Evolutionary conservation across 306 rosid genomes (phyloP).

Genomic region (Boehmeria nivea): DNA sequence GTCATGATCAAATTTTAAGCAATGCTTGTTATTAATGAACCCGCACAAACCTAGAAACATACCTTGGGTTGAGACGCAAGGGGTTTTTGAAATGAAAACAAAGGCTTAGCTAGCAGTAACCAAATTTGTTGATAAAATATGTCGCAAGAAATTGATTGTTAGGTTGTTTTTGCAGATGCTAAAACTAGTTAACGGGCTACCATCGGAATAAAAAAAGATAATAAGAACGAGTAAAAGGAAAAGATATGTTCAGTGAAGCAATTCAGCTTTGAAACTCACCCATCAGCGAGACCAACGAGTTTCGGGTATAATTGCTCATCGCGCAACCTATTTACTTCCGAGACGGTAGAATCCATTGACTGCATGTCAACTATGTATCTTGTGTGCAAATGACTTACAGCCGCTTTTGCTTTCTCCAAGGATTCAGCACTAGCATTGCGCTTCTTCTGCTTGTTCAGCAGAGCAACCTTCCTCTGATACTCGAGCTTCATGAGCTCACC

Average conservation of each 20-base stretch:
- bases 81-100: too few species aligned
- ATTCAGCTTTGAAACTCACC: conserved; percentile 38
- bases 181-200: too few species aligned
- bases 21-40: too few species aligned
- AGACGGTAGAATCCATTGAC: conserved; percentile 83
- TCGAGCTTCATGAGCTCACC: conserved; percentile 86
- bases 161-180: too few species aligned
- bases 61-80: too few species aligned
- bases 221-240: too few species aligned
- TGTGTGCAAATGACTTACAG: conserved; percentile 82
- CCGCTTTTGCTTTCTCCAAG: conserved; percentile 79
- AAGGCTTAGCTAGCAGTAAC: not conserved
- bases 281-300: conserved; percentile 59
- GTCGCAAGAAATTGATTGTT: too few species aligned
- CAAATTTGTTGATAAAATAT: too few species aligned
- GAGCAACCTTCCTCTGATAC: conserved; percentile 68
- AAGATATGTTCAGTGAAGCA: not conserved
- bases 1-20: conserved; percentile 9
- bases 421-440: conserved; percentile 60
- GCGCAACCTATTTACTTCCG: conserved; percentile 70
- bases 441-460: conserved; percentile 74
- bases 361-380: conserved; percentile 90
- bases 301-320: conserved; percentile 76
- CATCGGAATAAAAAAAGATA: too few species aligned
- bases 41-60: not conserved